Percentiles rank a stretch among this genome's conserved stretches.
phyloP scores from a whole-genome alignment of 495 filamentous ascomycete species.

The Aspergillus haitiensis region DNA sequence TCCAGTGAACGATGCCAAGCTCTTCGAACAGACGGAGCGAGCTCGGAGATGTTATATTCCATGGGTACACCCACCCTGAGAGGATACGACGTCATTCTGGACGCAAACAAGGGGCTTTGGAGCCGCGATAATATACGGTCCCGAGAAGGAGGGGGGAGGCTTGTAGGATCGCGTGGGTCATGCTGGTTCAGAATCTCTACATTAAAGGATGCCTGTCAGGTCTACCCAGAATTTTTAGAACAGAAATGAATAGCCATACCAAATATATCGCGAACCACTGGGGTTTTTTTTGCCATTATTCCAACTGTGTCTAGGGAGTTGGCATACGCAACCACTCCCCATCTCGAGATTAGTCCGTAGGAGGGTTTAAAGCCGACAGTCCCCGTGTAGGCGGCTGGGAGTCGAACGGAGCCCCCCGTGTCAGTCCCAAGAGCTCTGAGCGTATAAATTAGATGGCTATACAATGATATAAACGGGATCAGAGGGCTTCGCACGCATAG shows the following conservation, averaged over 20 bases:
- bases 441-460: conserved; percentile 1
- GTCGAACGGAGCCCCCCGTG: conserved; percentile 87
- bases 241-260: conserved; percentile 33
- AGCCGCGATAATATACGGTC: conserved; percentile 38
- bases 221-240: neutral
- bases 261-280: conserved; percentile 55
- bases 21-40: conserved; percentile 63
- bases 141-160: conserved; percentile 54
- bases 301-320: conserved; percentile 96
- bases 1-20: conserved; percentile 66
- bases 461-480: conserved; percentile 2
- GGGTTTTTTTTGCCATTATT: conserved; percentile 59
- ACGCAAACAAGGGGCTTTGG: conserved; percentile 30
- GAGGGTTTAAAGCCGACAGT: conserved; percentile 91
- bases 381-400: conserved; percentile 90
- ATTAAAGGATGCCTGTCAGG: conserved; percentile 10
- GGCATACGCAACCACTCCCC: conserved; percentile 91
- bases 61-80: conserved; percentile 71
- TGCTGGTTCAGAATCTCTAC: conserved; percentile 54
- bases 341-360: conserved; percentile 78
- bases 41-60: conserved; percentile 86
- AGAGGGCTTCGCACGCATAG: conserved; percentile 51
- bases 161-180: conserved; percentile 79
- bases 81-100: conserved; percentile 28
- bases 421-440: conserved; percentile 83